Base-by-base conservation (phyloP, 768 basidiomycete genomes). In the Hypholoma fasciculare region DNA sequence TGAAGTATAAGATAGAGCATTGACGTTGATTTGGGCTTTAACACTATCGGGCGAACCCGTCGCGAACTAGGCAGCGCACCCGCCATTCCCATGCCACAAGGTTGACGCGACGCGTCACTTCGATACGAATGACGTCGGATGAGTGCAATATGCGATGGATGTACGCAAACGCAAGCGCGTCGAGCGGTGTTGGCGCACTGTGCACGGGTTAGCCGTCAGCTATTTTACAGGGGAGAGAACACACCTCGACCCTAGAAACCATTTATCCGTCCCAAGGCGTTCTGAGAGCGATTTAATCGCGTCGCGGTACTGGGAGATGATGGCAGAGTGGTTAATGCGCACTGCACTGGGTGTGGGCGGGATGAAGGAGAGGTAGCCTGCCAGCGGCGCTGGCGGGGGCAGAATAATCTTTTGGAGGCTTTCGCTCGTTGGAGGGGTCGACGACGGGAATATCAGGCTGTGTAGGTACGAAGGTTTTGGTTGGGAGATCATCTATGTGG, bases 91-190 rank as follows among this genome's bases (percentile, higher is more conserved):
- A 94, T 30, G 83, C 82, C 49, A 92, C 84, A 42, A 94, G 86
- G 65, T 94, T 94, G 40, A 83, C 85, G 58, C 83, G 85, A 50
- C 85, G 82, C 12, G 84, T 80, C 27, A 92, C 85, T 65, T 90
- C 87, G 38, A 84, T 79, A 36, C 88, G 81, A 19, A 85, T 72
- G 19, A 61, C 54, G 39, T 76, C 73, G 58, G 73, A 68, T 20
- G 78, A 74, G 49, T 84, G 74, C 6, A 90, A 72, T 20, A 92
- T 78, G 54, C 76, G 78, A 69, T 92, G 86, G 12, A 94, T 75
- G 65, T 94, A 94, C 1, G 92, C 92, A 67, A 94, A 94, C 6
- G 83, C 76, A 44, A 93, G 82, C 2, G 92, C 92, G 67, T 94
- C 92, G 13, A 94, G 83, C 0, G 88, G 81, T 1, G 92, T 94